Percentiles rank a stretch among this genome's conserved stretches.
These are phyloP conservation scores for Corymbia citriodora DNA, from an alignment of 441 rosid species.

Conservation along the genomic window DNA sequence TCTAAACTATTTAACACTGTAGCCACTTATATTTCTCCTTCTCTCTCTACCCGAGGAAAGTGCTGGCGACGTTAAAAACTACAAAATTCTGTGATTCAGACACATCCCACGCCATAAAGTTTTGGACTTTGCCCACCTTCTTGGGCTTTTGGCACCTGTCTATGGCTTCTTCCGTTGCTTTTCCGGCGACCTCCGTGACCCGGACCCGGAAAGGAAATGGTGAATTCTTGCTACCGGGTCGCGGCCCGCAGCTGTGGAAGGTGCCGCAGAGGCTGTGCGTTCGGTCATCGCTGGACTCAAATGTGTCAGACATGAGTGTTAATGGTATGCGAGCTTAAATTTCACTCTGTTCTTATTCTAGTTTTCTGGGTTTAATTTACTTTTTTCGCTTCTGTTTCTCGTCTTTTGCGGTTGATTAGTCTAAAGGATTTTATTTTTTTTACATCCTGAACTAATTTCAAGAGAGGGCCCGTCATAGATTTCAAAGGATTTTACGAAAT, in stretches of 20 bases:
- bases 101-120: background rate
- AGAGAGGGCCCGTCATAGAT: background rate
- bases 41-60: background rate
- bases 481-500: background rate
- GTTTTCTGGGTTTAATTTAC: background rate
- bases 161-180: constrained; percentile 74
- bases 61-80: background rate
- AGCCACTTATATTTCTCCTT: background rate
- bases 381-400: background rate
- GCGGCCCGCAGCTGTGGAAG: constrained; percentile 22
- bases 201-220: constrained; percentile 17
- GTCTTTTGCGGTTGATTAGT: background rate
- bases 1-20: background rate
- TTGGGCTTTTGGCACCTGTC: background rate
- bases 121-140: background rate
- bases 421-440: background rate
- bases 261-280: constrained; percentile 41
- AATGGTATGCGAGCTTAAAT: constrained; percentile 46
- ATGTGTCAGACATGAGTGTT: constrained; percentile 90
- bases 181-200: constrained; percentile 54
- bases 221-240: background rate
- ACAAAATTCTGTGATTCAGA: background rate
- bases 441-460: background rate
- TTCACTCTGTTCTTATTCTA: background rate
- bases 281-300: constrained; percentile 60